These are phyloP conservation scores for Aplosporella prunicola DNA, from an alignment of 2,329 filamentous ascomycete genomes.

Conservation along the genomic window DNA sequence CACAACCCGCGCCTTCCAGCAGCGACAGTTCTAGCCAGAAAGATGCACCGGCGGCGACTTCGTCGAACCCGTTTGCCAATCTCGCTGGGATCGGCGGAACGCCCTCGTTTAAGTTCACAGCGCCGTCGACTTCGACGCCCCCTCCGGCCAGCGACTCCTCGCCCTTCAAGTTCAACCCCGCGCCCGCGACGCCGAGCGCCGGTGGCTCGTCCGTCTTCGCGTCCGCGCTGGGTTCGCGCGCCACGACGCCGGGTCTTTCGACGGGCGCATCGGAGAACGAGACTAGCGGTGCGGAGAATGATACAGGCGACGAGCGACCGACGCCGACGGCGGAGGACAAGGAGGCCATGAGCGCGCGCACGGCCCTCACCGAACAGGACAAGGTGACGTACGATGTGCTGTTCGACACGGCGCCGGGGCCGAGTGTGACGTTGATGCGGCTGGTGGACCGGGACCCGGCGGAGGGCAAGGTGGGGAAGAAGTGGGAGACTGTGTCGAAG, in stretches of 20 bases:
- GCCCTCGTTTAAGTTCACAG: constrained; percentile 8
- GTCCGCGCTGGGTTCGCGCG: constrained; percentile 21
- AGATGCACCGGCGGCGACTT: no score
- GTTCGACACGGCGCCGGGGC: constrained; percentile 16
- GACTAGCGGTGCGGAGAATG: constrained; percentile 17
- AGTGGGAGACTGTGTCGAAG: constrained; percentile 23
- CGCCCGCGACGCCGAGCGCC: constrained; percentile 3
- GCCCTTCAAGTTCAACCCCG: constrained; percentile 11
- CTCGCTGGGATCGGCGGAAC: no score
- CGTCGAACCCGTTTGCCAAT: constrained; percentile 22
- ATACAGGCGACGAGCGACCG: constrained; percentile 18
- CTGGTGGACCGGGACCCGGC: constrained; percentile 20
- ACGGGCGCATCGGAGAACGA: constrained; percentile 22
- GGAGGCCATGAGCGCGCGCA: constrained; percentile 13
- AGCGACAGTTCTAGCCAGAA: no score
- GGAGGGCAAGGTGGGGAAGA: constrained; percentile 16
- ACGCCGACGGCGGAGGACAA: constrained; percentile 21
- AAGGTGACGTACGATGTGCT: constrained; percentile 22
- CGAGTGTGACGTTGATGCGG: constrained; percentile 16
- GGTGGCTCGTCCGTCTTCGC: constrained; percentile 6
- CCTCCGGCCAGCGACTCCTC: constrained; percentile 5
- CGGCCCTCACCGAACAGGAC: constrained; percentile 25
- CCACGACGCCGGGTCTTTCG: constrained; percentile 20
- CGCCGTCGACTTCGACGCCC: constrained; percentile 7
- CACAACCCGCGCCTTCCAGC: constrained; percentile 5